Conservation (phyloP, 176 grass and related monocot species). For the Aegilops sharonensis region DNA sequence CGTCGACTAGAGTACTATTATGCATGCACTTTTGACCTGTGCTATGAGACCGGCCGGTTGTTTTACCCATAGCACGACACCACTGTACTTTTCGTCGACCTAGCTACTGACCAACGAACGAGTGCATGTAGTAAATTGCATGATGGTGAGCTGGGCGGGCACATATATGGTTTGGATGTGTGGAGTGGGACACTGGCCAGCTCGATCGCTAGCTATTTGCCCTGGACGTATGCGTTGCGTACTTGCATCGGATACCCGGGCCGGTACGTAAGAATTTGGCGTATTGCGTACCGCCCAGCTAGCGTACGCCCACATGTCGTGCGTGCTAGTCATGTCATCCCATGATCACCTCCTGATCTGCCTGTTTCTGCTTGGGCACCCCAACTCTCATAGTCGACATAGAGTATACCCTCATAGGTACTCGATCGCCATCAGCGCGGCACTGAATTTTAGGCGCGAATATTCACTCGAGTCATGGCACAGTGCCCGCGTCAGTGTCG, state of each 20-base stretch:
- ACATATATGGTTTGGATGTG: not conserved
- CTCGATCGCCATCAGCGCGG: not conserved
- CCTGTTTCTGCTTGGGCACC: not conserved
- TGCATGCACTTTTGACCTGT: not conserved
- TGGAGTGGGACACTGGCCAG: not conserved
- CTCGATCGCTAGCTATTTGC: conserved; percentile 1
- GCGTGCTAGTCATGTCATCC: not conserved
- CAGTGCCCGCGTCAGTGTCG: not conserved
- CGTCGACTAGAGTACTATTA: too few species aligned
- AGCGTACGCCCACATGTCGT: not conserved
- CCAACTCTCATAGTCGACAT: not conserved
- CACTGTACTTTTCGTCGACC: not conserved
- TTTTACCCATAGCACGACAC: not conserved
- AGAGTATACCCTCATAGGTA: not conserved
- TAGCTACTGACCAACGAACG: too few species aligned
- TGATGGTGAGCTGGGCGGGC: not conserved
- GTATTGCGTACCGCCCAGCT: not conserved
- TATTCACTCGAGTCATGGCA: not conserved
- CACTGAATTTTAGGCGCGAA: not conserved
- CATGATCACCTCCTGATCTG: not conserved
- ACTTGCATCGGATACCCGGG: not conserved
- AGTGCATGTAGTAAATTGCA: not conserved
- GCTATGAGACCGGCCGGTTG: not conserved
- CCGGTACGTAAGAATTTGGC: not conserved
- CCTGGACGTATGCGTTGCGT: not conserved